Conservation (phyloP, 768 basidiomycete genomes). For the Amylocystis lapponica region DNA sequence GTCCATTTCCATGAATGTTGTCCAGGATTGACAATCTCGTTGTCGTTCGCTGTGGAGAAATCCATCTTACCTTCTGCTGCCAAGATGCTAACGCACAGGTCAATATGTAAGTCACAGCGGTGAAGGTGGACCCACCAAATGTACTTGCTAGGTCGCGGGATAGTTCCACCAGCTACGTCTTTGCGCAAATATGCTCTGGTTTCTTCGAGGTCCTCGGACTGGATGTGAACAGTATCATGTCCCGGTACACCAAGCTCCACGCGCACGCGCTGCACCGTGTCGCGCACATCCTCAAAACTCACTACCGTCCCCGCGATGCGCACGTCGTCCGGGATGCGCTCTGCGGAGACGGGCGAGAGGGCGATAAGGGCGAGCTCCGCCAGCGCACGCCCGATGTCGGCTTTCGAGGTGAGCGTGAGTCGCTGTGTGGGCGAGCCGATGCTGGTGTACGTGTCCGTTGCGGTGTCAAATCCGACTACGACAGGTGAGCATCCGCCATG, state of each 20-base stretch:
- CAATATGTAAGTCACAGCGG: no score
- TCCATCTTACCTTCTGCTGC: constrained; percentile 15
- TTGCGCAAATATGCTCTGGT: no score
- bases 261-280: constrained; percentile 3
- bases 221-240: no score
- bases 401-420: constrained; percentile 9
- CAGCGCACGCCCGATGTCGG: constrained; percentile 15
- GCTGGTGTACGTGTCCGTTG: constrained; percentile 11
- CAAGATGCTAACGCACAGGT: no score
- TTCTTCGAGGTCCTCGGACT: no score
- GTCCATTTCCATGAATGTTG: constrained; percentile 20
- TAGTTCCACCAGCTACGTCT: no score
- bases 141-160: no score
- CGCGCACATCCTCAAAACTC: constrained; percentile 8
- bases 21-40: constrained; percentile 21
- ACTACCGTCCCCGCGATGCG: constrained; percentile 13
- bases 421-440: constrained; percentile 12
- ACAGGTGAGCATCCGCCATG: no score
- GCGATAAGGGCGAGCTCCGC: constrained; percentile 15
- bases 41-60: constrained; percentile 12
- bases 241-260: constrained; percentile 1
- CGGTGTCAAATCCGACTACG: constrained; percentile 18
- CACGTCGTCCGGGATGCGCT: constrained; percentile 14
- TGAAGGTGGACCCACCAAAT: no score
- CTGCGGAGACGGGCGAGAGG: constrained; percentile 6